These are phyloP conservation scores for Colletotrichum camelliae DNA, from an alignment of 2,329 filamentous ascomycete species.

Conservation along the genomic window DNA sequence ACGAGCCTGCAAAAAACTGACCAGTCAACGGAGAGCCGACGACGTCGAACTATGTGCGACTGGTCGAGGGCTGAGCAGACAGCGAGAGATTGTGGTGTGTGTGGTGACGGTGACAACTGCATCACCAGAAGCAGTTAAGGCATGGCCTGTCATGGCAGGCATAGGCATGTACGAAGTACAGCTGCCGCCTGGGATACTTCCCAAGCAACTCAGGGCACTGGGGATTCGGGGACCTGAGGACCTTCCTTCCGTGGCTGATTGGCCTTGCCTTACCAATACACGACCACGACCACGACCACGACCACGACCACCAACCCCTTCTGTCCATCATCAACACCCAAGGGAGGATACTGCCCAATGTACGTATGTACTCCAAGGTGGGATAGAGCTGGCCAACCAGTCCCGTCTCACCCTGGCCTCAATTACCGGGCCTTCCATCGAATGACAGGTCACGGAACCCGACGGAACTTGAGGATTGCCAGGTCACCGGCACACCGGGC, in stretches of 20 bases:
- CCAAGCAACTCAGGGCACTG: background rate
- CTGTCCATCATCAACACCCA: background rate
- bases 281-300: background rate
- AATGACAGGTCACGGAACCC: background rate
- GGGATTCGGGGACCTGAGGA: background rate
- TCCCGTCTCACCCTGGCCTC: conserved; percentile 2
- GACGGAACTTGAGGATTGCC: background rate
- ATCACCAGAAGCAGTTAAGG: conserved; percentile 1
- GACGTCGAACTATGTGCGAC: background rate
- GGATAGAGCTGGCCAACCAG: background rate
- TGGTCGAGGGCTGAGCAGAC: background rate
- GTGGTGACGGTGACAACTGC: background rate
- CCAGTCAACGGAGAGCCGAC: background rate
- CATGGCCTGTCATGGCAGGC: background rate
- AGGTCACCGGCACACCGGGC: background rate
- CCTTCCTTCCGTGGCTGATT: background rate
- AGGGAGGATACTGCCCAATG: background rate
- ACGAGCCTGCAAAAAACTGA: conserved; percentile 3
- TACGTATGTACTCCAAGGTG: background rate
- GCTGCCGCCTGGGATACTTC: background rate
- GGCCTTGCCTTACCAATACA: background rate
- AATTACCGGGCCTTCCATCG: conserved; percentile 6
- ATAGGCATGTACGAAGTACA: background rate
- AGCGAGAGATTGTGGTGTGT: background rate
- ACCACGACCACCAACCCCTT: background rate